Conservation (phyloP, 768 basidiomycete genomes). For the Suillus subalutaceus region DNA sequence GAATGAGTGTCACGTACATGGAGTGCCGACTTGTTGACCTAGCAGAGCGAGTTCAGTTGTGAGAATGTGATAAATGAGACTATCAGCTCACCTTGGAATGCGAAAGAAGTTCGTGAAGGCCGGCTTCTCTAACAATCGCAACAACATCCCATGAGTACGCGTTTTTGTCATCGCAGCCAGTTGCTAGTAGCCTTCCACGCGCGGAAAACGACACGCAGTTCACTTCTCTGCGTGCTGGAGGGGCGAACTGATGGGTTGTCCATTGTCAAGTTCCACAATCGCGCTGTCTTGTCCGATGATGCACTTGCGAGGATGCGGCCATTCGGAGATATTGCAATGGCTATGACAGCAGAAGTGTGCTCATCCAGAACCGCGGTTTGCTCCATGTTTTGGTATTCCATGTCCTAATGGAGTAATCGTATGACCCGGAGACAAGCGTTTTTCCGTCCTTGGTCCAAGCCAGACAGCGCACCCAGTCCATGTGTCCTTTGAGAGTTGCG, state of each 20-base stretch:
- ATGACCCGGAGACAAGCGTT: neutral
- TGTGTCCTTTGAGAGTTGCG: slow-evolving; percentile 4
- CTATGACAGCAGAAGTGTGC: neutral
- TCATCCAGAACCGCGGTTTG: neutral
- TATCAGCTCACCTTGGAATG: no score
- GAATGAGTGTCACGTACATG: neutral
- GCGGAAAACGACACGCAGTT: neutral
- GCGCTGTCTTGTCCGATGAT: neutral
- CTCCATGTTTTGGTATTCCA: neutral
- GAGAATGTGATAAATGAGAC: neutral
- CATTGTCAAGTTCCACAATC: neutral
- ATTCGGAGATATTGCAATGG: neutral
- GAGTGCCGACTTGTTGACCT: neutral
- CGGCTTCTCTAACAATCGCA: neutral
- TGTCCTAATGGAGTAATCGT: neutral
- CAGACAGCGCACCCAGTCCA: rapidly evolving
- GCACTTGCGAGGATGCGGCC: neutral
- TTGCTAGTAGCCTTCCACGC: neutral
- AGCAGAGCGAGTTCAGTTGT: neutral
- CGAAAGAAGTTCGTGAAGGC: neutral
- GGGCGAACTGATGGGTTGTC: neutral
- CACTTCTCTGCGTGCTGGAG: neutral
- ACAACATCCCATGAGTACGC: neutral
- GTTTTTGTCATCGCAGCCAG: neutral
- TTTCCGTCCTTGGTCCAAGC: neutral